Evolutionary conservation across 768 basidiomycete species (phyloP).

Genomic region (Candolleomyces efflorescens): DNA sequence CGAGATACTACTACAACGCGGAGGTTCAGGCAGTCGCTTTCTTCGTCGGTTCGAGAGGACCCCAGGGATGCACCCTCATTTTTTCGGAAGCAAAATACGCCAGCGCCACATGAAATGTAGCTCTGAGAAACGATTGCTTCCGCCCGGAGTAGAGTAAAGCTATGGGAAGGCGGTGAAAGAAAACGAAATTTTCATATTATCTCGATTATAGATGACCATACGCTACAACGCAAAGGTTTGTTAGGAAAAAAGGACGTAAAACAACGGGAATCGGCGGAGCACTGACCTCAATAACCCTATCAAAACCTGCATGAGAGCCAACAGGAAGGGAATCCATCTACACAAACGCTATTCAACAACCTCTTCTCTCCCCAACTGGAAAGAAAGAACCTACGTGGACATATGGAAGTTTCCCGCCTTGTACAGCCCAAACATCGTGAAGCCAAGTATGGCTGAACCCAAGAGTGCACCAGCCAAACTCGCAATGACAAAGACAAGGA

Average conservation of each 20-base stretch:
- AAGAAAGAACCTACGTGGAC: slow-evolving; percentile 38
- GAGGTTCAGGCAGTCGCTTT: no score
- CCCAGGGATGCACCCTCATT: no score
- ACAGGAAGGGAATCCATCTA: slow-evolving; percentile 45
- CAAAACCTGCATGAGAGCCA: slow-evolving; percentile 39
- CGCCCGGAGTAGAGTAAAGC: background rate
- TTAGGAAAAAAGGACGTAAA: background rate
- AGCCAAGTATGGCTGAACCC: slow-evolving; percentile 43
- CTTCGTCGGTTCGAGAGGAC: no score
- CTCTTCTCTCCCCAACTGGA: background rate
- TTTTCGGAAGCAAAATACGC: no score
- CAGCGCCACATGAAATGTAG: no score
- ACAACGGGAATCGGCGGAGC: background rate
- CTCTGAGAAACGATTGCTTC: background rate
- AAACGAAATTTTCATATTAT: slow-evolving; percentile 25
- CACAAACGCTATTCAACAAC: background rate
- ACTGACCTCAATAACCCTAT: slow-evolving; percentile 37
- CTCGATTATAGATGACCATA: slow-evolving; percentile 44
- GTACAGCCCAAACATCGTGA: slow-evolving; percentile 41
- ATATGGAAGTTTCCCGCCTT: slow-evolving; percentile 42
- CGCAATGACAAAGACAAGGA: slow-evolving; percentile 36
- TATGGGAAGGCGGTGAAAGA: background rate
- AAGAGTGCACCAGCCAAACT: slow-evolving; percentile 43
- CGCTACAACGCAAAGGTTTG: slow-evolving; percentile 18
- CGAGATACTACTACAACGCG: no score